A percentile compares a stretch with the other conserved stretches of the same genome.
These are phyloP conservation scores for Colletotrichum sp. DNA, from an alignment of 2,329 filamentous ascomycete genomes.

Conservation along the genomic window DNA sequence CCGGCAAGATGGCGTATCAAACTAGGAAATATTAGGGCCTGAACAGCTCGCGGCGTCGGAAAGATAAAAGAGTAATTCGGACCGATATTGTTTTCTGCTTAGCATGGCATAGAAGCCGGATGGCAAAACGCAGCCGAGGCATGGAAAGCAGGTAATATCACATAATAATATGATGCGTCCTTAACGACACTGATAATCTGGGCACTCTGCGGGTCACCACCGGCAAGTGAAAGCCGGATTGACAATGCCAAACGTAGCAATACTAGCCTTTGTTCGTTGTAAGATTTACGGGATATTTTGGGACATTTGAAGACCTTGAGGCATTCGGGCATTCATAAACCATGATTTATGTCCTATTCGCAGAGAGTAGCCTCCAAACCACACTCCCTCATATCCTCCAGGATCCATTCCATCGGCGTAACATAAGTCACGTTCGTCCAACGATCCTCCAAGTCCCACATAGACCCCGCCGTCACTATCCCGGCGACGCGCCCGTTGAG, in stretches of 20 bases:
- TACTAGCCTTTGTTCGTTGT: background rate
- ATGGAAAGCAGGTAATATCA: background rate
- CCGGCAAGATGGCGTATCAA: too few relatives aligned
- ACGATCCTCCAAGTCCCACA: background rate
- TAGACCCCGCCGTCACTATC: background rate
- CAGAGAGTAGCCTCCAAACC: background rate
- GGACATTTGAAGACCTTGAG: too few relatives aligned
- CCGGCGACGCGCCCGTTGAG: background rate
- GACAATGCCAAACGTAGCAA: fast-evolving
- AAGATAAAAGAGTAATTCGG: background rate
- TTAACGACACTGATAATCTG: background rate
- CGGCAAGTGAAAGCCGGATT: background rate
- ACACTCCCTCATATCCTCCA: background rate
- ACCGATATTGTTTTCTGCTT: background rate
- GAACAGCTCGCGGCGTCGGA: background rate
- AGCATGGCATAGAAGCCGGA: background rate
- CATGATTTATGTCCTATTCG: background rate
- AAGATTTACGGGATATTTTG: background rate
- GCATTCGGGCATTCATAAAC: background rate
- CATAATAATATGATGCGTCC: background rate
- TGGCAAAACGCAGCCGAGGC: background rate
- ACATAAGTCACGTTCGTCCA: background rate
- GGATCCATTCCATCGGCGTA: background rate
- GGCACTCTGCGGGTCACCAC: background rate
- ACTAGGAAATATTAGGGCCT: too few relatives aligned